Conservation (phyloP, 805 yeast genomes). For the Spathaspora sp. region DNA sequence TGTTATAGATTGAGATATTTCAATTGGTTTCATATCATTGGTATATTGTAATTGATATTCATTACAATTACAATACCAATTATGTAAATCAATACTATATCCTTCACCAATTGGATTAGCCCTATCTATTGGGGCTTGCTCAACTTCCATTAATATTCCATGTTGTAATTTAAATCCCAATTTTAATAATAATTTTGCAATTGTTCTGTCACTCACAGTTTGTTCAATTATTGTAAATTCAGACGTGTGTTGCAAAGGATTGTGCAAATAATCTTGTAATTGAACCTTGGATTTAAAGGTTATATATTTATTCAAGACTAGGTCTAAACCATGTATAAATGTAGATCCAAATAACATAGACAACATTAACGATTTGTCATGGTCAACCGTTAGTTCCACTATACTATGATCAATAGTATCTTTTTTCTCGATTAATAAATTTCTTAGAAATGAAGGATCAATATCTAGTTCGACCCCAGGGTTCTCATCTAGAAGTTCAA, state of each 20-base stretch:
- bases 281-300: background rate
- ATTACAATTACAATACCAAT: constrained; percentile 33
- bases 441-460: background rate
- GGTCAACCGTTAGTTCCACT: constrained; percentile 7
- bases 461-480: background rate
- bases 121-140: background rate
- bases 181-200: constrained; percentile 4
- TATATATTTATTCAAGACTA: constrained; percentile 5
- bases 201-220: background rate
- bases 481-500: constrained; percentile 1
- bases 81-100: constrained; percentile 11
- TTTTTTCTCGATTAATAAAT: background rate
- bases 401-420: background rate
- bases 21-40: background rate
- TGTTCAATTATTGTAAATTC: background rate
- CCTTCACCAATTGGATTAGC: background rate
- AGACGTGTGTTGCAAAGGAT: background rate
- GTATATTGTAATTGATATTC: constrained; percentile 13
- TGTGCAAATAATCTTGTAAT: background rate
- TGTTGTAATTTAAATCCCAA: background rate
- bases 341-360: constrained; percentile 17
- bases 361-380: constrained; percentile 15
- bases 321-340: constrained; percentile 14
- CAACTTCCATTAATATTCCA: background rate
- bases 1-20: background rate